Base-by-base conservation (phyloP, 2,329 filamentous ascomycete species). In the Whalleya microplaca region DNA sequence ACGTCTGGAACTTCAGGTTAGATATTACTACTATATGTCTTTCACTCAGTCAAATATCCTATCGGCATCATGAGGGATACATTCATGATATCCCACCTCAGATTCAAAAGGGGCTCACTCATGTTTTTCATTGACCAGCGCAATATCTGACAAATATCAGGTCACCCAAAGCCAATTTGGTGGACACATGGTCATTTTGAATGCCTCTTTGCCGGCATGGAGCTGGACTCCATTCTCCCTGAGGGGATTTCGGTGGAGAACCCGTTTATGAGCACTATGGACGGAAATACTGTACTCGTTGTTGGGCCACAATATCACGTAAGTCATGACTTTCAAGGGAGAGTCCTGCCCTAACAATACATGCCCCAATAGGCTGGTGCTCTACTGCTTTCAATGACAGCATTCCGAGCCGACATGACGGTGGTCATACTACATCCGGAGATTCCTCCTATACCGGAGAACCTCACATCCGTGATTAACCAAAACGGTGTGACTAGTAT, bases 131-230 rank as follows among this genome's bases (percentile, higher is more conserved):
- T 40, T 10, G 12, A n/a, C 12, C 12, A 21, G 4, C 8, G 20
- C 37, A 12, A 32, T 7, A 41, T 48, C 56, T 58, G n/a, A 56
- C 52, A 43, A 19, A 55, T 61, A 55, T 64, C 58, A 58, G 66
- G 66, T 21, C 62, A 68, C 19, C 65, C 66, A 12, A 69, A 69
- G 51, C 66, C 66, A 3, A 64, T 69, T 7, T 68, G 64, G 58
- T 69, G 66, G 64, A 69, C 60, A 18, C 62, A 68, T 51, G 41
- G 60, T 48, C 48, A 54, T 53, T 52, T 53, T 42, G 41, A 53
- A 27, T 62, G 40, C 20, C 47, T 53, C 21, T 66, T 46, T 55
- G 58, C 50, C 40, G 60, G 32, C 29, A 42, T 59, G n/a, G 53
- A 47, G 48, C 53, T 44, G 48, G 29, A 62, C 21, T 56, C 45